Evolutionary conservation across 306 rosid genomes (phyloP).

Genomic region (Corylus avellana): DNA sequence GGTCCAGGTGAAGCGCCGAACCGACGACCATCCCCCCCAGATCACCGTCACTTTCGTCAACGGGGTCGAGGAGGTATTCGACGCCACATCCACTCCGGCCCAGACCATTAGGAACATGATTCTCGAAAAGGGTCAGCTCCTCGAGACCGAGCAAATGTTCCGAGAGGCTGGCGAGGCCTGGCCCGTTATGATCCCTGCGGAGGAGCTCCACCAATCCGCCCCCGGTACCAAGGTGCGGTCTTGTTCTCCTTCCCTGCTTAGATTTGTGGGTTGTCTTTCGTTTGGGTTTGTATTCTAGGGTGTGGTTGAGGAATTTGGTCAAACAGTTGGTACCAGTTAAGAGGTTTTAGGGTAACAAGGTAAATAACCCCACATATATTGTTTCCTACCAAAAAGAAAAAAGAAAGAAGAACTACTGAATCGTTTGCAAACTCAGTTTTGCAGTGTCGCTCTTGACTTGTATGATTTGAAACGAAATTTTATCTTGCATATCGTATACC

Average conservation of each 20-base stretch:
- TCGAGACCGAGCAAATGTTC: conserved; percentile 80
- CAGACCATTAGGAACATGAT: conserved; percentile 72
- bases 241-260: neutral
- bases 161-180: conserved; percentile 84
- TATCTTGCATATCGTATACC: no score
- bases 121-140: conserved; percentile 74
- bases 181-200: conserved; percentile 72
- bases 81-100: conserved; percentile 75
- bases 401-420: neutral
- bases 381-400: neutral
- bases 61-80: conserved; percentile 72
- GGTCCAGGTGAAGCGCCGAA: conserved; percentile 78
- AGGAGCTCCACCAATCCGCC: conserved; percentile 57
- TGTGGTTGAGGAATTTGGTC: conserved; percentile 10
- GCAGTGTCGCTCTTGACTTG: neutral
- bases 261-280: neutral
- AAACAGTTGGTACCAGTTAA: conserved; percentile 15
- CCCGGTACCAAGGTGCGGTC: conserved; percentile 69
- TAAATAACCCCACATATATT: neutral
- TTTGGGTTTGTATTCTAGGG: neutral
- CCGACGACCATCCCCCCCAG: conserved; percentile 77
- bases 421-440: neutral
- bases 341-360: neutral
- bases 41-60: conserved; percentile 84
- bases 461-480: neutral